Conservation (phyloP, 208 protist species). For the Acanthamoeba lugdunensis region DNA sequence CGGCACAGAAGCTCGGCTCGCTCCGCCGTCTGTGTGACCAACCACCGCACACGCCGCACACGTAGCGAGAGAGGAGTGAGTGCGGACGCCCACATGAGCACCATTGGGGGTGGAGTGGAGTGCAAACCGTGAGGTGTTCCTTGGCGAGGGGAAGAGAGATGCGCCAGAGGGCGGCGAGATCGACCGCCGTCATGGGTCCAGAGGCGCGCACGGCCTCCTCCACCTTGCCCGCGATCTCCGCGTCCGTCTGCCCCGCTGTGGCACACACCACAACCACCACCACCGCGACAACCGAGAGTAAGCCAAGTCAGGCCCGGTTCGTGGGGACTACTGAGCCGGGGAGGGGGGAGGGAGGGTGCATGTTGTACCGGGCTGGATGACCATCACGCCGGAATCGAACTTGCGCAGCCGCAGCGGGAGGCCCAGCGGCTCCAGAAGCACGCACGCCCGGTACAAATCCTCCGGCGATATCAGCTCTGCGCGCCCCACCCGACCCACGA, state of each 20-base stretch:
- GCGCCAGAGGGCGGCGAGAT: constrained; percentile 64
- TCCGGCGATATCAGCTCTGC: constrained; percentile 82
- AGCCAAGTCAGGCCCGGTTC: not conserved
- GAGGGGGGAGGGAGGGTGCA: not conserved
- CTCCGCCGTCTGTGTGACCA: constrained; percentile 77
- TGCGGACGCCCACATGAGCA: no score
- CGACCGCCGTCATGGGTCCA: constrained; percentile 75
- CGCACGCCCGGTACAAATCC: constrained; percentile 77
- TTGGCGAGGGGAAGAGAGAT: constrained; percentile 78
- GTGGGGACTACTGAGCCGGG: not conserved
- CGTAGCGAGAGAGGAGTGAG: not conserved
- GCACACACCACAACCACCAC: not conserved
- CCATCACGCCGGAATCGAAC: constrained; percentile 79
- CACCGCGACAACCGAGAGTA: not conserved
- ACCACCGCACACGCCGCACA: not conserved
- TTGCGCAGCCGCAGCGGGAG: constrained; percentile 75
- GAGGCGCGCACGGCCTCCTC: constrained; percentile 14
- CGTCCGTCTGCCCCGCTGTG: constrained; percentile 17
- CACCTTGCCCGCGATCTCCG: constrained; percentile 24
- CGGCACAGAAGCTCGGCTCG: constrained; percentile 73
- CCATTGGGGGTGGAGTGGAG: no score
- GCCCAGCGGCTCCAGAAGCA: constrained; percentile 76
- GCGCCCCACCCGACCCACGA: not conserved
- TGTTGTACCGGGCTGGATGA: constrained; percentile 71
- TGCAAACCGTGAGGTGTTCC: constrained; percentile 75